These are phyloP conservation scores for Populus trichocarpa DNA, from an alignment of 441 rosid species.

Conservation along the genomic window DNA sequence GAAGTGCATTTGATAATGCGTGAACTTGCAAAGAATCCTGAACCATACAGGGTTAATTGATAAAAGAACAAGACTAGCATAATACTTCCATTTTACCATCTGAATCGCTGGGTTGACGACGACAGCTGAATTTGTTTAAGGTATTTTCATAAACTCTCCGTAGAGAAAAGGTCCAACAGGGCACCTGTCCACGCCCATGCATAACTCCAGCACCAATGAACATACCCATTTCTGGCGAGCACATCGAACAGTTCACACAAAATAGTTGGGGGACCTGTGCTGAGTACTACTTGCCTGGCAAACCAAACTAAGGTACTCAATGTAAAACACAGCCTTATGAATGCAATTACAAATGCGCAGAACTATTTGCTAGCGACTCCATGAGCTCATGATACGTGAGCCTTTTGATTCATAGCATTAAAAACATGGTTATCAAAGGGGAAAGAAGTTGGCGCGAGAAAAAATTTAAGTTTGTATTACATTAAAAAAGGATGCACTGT, in stretches of 20 bases:
- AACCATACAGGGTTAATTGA: background rate
- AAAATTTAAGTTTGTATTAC: background rate
- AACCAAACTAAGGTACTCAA: background rate
- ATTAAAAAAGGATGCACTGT: background rate
- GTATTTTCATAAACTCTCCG: background rate
- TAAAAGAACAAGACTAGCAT: background rate
- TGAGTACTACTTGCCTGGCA: background rate
- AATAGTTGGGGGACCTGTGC: background rate
- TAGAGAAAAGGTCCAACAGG: background rate
- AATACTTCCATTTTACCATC: background rate
- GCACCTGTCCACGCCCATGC: background rate
- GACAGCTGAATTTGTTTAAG: background rate
- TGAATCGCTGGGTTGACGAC: background rate
- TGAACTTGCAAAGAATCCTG: background rate
- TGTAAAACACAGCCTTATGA: background rate
- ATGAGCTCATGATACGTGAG: too few relatives aligned
- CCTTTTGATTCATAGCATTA: background rate
- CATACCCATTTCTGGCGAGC: background rate
- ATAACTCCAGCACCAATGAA: background rate
- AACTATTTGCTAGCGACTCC: background rate
- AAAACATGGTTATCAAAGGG: background rate
- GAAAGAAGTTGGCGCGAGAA: background rate
- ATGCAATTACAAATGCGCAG: background rate
- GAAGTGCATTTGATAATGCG: background rate
- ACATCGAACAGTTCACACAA: background rate